Evolutionary conservation across 345 rosid species (phyloP), one percentile per base, ranked within the genome.

Genomic region (Jatropha curcas): DNA sequence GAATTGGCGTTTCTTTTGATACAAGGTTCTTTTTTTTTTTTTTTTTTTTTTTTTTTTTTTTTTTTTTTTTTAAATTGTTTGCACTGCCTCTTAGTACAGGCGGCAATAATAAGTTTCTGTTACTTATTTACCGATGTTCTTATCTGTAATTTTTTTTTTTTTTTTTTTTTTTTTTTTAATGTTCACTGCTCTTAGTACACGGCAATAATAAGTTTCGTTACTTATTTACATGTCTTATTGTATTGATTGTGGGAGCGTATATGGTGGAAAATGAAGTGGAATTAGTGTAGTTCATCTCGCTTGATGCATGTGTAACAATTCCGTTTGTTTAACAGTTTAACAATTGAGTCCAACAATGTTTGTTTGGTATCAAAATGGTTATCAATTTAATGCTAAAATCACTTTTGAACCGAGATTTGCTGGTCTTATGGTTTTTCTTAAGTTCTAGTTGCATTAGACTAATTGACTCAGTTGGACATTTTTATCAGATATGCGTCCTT

Each of bases 1-100:
- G 99, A 94, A 74, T 81, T 88, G 89, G 91, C 82, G 4, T 94
- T 94, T 70, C 91, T 94, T 77, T 82, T 94, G 77, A 76, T 94
- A 76, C 98, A 94, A 85, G 96, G 96, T 93, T 13, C 24, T 39
- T 24, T 67, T 31, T 34, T 22, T 34, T 69, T 22, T 48, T 31
- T 27, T 28, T 4, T n/a, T n/a, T n/a, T n/a, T n/a, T n/a, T n/a
- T n/a, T n/a, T n/a, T n/a, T n/a, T n/a, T n/a, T n/a, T n/a, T n/a
- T n/a, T n/a, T n/a, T n/a, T n/a, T n/a, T n/a, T n/a, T n/a, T n/a
- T n/a, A n/a, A n/a, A n/a, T n/a, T n/a, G n/a, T n/a, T n/a, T n/a
- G n/a, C n/a, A n/a, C n/a, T n/a, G n/a, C n/a, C n/a, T n/a, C n/a
- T n/a, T n/a, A n/a, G n/a, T n/a, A n/a, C n/a, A n/a, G n/a, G n/a